Conservation (phyloP, 2,329 filamentous ascomycete genomes). For the Talaromyces sp. region DNA sequence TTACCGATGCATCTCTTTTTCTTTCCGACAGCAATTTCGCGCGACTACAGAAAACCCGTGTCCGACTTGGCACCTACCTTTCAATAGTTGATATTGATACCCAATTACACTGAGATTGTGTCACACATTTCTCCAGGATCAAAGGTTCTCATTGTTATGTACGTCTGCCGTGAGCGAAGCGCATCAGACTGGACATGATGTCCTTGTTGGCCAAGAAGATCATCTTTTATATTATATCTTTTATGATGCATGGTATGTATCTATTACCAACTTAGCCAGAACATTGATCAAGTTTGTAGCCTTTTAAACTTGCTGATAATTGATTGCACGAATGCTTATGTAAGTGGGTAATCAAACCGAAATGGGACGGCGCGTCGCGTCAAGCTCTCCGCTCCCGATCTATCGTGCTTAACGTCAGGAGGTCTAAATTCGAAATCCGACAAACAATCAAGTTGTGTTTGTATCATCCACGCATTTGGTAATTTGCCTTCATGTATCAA, state of each 20-base stretch:
- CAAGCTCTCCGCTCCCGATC: constrained; percentile 24
- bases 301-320: background rate
- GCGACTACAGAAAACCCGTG: background rate
- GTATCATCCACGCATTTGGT: background rate
- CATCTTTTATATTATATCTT: constrained; percentile 21
- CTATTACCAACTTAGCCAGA: background rate
- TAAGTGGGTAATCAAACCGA: constrained; percentile 20
- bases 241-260: constrained; percentile 6
- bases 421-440: background rate
- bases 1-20: background rate
- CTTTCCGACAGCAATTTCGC: background rate
- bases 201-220: constrained; percentile 9
- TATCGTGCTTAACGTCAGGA: background rate
- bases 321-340: constrained; percentile 19
- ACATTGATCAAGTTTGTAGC: background rate
- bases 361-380: constrained; percentile 30
- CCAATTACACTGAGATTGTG: background rate
- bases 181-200: constrained; percentile 7
- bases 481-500: background rate
- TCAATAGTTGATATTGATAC: background rate
- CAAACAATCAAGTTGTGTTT: background rate
- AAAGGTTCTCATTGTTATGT: constrained; percentile 9
- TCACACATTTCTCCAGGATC: background rate
- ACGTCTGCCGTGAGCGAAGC: background rate
- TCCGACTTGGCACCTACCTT: background rate